These are phyloP conservation scores for Paxillus rubicundulus DNA, from an alignment of 768 basidiomycete species.

Conservation along the genomic window DNA sequence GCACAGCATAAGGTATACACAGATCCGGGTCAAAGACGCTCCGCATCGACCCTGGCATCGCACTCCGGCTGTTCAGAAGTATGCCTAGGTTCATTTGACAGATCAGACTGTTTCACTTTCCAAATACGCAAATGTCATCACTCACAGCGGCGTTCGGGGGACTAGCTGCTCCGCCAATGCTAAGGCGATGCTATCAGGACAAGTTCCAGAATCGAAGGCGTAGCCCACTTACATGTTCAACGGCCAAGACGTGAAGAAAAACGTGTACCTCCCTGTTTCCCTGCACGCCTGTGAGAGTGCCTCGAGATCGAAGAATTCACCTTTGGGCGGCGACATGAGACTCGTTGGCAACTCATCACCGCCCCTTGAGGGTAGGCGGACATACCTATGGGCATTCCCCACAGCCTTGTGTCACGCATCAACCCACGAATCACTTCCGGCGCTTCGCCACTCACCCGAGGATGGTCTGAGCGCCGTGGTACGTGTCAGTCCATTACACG, in stretches of 20 bases:
- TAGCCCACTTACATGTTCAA: constrained; percentile 57
- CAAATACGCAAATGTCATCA: not conserved
- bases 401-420: constrained; percentile 40
- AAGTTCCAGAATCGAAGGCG: constrained; percentile 2
- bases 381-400: constrained; percentile 73
- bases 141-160: constrained; percentile 71
- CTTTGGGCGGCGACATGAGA: constrained; percentile 28
- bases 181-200: constrained; percentile 2
- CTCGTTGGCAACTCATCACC: not conserved
- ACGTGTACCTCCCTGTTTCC: constrained; percentile 60
- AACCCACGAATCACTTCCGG: not conserved
- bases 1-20: no score
- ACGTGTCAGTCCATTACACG: not conserved
- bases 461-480: constrained; percentile 43
- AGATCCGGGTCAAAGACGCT: no score
- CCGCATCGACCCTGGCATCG: no score
- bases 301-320: constrained; percentile 74
- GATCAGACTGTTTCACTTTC: not conserved
- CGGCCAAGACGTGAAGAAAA: constrained; percentile 78
- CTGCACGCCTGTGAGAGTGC: constrained; percentile 54
- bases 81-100: constrained; percentile 18
- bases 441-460: constrained; percentile 44
- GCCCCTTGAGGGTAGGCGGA: not conserved
- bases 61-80: constrained; percentile 20
- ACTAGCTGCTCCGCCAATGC: constrained; percentile 67